Percentiles rank a stretch among this genome's conserved stretches.
These are phyloP conservation scores for Neopestalotiopsis sp. DNA, from an alignment of 2,329 filamentous ascomycete species.

Conservation along the genomic window DNA sequence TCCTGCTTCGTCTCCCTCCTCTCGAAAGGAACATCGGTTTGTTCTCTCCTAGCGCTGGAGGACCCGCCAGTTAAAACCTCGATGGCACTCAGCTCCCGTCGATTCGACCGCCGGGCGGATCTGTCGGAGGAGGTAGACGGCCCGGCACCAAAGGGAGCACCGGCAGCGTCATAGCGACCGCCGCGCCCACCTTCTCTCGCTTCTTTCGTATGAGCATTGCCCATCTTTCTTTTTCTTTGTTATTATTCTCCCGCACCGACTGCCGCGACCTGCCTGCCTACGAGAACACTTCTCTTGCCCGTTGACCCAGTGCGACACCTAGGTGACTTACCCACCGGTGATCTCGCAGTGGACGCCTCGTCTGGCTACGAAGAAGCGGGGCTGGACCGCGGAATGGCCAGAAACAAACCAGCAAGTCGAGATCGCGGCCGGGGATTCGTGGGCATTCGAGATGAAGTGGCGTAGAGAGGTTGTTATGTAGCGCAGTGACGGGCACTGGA, in stretches of 20 bases:
- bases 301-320: neutral
- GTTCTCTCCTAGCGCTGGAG: slow-evolving; percentile 39
- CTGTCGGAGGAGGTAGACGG: slow-evolving; percentile 29
- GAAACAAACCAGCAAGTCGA: neutral
- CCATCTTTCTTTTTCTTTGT: slow-evolving; percentile 23
- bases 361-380: neutral
- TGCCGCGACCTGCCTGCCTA: neutral
- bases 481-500: neutral
- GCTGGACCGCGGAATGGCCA: neutral
- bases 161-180: slow-evolving; percentile 26
- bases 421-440: neutral
- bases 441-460: neutral
- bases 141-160: slow-evolving; percentile 25
- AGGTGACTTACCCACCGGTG: neutral
- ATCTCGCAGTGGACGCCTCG: neutral
- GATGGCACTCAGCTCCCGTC: slow-evolving; percentile 53
- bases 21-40: slow-evolving; percentile 53
- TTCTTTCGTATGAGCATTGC: slow-evolving; percentile 33
- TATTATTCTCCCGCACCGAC: too few relatives aligned
- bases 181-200: slow-evolving; percentile 25
- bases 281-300: neutral
- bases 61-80: slow-evolving; percentile 43
- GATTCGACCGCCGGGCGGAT: slow-evolving; percentile 38
- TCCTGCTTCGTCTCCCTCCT: slow-evolving; percentile 91
- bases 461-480: neutral